Conservation (phyloP, 495 filamentous ascomycete genomes). For the Talaromyces ruber region DNA sequence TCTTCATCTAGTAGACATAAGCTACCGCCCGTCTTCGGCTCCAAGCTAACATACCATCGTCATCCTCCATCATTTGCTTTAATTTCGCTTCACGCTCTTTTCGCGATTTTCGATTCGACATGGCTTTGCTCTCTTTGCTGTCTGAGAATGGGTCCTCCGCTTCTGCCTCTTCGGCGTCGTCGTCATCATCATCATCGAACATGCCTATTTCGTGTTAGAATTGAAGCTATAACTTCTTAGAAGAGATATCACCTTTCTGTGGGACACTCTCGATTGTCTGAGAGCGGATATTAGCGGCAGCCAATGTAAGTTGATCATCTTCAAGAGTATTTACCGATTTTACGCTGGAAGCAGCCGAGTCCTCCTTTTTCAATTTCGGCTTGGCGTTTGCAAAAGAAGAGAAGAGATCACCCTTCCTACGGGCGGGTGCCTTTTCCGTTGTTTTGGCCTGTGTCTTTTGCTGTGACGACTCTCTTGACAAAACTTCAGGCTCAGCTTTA, state of each 20-base stretch:
- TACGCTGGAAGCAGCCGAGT: conserved; percentile 26
- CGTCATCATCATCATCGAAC: conserved; percentile 10
- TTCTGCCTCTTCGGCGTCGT: conserved; percentile 46
- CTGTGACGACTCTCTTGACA: conserved; percentile 1
- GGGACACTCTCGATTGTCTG: background rate
- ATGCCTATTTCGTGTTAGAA: conserved; percentile 11
- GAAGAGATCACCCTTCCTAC: conserved; percentile 59
- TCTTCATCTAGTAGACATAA: conserved; percentile 28
- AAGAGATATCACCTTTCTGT: background rate
- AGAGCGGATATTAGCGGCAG: background rate
- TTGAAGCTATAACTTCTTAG: conserved; percentile 5
- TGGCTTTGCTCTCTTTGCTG: conserved; percentile 24
- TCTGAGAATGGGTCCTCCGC: conserved; percentile 52
- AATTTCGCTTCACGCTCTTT: conserved; percentile 67
- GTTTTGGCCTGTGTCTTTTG: background rate
- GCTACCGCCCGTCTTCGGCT: background rate
- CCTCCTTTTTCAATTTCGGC: conserved; percentile 47
- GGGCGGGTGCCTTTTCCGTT: background rate
- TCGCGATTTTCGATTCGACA: conserved; percentile 44
- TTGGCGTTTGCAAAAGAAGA: conserved; percentile 80
- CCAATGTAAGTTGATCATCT: background rate
- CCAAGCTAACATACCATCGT: conserved; percentile 34
- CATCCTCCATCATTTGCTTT: conserved; percentile 81
- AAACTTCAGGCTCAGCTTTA: background rate
- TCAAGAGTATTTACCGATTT: conserved; percentile 24